phyloP scores from a whole-genome alignment of 177 flowering plant species.

The Vitis hybrid region DNA sequence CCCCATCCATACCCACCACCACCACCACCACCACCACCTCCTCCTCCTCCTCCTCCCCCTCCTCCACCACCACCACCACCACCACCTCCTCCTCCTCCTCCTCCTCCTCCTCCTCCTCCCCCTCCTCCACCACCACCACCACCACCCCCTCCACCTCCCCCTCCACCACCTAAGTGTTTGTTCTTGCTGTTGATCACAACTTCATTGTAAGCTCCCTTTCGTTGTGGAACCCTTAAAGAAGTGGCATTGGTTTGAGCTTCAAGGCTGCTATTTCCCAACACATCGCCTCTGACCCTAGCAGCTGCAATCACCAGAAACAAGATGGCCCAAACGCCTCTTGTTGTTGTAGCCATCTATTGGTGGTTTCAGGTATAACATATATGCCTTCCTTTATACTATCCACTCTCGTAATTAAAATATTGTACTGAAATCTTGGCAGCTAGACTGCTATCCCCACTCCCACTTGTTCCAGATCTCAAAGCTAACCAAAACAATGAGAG shows the following conservation, averaged over 20 bases:
- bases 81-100: slow-evolving; percentile 21
- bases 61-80: slow-evolving; percentile 17
- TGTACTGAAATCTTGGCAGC: too few relatives aligned
- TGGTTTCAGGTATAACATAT: not conserved
- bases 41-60: slow-evolving; percentile 18
- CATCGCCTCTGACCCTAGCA: slow-evolving; percentile 17
- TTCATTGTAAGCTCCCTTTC: slow-evolving; percentile 15
- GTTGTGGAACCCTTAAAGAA: not conserved
- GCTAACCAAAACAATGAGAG: too few relatives aligned
- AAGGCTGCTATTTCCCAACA: slow-evolving; percentile 2
- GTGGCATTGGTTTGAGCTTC: slow-evolving; percentile 13
- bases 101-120: slow-evolving; percentile 18
- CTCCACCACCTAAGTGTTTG: slow-evolving; percentile 17
- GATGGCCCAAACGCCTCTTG: slow-evolving; percentile 15
- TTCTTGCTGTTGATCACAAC: slow-evolving; percentile 18
- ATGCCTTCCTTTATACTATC: too few relatives aligned
- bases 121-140: not conserved
- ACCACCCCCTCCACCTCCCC: slow-evolving; percentile 22
- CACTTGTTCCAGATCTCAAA: too few relatives aligned
- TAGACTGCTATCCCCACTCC: too few relatives aligned
- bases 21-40: slow-evolving; percentile 16
- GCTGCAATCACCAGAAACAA: slow-evolving; percentile 13
- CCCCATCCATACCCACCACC: slow-evolving; percentile 10
- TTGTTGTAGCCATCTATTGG: slow-evolving; percentile 11
- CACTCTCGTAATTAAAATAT: too few relatives aligned